Evolutionary conservation across 306 rosid genomes (phyloP).

Genomic region (Cicer cuneatum): DNA sequence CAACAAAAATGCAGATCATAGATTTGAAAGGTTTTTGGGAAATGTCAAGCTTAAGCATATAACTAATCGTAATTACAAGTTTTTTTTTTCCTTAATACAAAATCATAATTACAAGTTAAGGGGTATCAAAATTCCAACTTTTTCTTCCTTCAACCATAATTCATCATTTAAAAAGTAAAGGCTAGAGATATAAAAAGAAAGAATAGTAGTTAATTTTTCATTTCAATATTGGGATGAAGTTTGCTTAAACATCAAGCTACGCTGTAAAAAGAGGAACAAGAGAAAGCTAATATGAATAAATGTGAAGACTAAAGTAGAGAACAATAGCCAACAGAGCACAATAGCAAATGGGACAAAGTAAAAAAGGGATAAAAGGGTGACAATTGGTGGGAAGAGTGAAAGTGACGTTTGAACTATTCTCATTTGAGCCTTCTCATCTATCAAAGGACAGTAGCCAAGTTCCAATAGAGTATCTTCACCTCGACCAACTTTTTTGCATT

Average conservation of each 20-base stretch:
- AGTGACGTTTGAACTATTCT: no score
- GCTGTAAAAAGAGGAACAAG: neutral
- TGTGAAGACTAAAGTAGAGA: constrained; percentile 20
- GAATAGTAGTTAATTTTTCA: neutral
- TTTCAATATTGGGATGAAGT: neutral
- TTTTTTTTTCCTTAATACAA: constrained; percentile 4
- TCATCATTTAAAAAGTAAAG: neutral
- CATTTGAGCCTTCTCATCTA: no score
- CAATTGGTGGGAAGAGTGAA: neutral
- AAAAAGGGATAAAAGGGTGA: neutral
- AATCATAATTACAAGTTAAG: neutral
- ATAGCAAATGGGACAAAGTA: neutral
- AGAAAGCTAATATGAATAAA: neutral
- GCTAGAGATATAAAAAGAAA: neutral
- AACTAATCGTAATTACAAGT: neutral
- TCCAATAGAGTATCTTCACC: no score
- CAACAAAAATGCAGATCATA: neutral
- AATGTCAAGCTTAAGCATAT: neutral
- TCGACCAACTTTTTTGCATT: no score
- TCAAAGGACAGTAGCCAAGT: no score
- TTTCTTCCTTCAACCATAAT: constrained; percentile 30
- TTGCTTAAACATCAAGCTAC: constrained; percentile 30
- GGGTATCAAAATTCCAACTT: neutral
- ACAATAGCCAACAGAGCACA: neutral
- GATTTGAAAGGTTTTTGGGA: neutral